Evolutionary conservation across 2,329 filamentous ascomycete species (phyloP), one percentile per base, ranked within the genome.

Genomic region (Cordyceps tenuipes): DNA sequence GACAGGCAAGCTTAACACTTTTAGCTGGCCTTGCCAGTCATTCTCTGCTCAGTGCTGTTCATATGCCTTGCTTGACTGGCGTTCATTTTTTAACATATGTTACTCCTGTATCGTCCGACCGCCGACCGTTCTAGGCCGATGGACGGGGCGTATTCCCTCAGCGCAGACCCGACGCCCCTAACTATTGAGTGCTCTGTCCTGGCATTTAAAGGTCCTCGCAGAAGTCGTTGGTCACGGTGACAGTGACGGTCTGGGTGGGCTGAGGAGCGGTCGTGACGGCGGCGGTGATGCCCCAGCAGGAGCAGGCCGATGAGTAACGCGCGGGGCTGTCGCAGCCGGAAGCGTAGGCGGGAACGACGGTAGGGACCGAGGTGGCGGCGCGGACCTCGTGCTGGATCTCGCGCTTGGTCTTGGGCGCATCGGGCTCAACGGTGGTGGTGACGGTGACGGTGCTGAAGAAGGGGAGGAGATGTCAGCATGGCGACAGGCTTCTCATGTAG

Each of bases 221-320:
- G 66, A 69, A 73, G 67, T 76, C 73, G 64, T 68, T 65, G 53
- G 74, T 76, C 61, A 70, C 71, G 61, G 75, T 77, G 60, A 76
- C 72, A 34, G 75, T 77, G 59, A 70, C 67, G 9, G 75, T 77
- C 41, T 70, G 67, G 61, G 75, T 77, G 26, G 75, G 72, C 41
- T 64, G 66, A 31, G 73, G 65, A 57, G 71, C 75, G 12, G 75
- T 77, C 61, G 68, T 71, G 50, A 72, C 69, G 29, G 67, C 62
- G 43, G 69, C 70, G 44, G 75, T 77, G 68, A 78, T 70, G 53
- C 76, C 75, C 69, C 71, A 79, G 73, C 76, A 78, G 57, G 68
- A 69, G 72, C 76, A 79, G 57, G 73, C 76, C 43, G 75, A 74
- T 36, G 73, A 68, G 69, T 76, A 78, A 51, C 68, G 67, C 36